Percentiles rank a stretch among this genome's conserved stretches.
Evolutionary conservation across 257 asterid genomes (phyloP).

Genomic region (Fraxinus pennsylvanica): DNA sequence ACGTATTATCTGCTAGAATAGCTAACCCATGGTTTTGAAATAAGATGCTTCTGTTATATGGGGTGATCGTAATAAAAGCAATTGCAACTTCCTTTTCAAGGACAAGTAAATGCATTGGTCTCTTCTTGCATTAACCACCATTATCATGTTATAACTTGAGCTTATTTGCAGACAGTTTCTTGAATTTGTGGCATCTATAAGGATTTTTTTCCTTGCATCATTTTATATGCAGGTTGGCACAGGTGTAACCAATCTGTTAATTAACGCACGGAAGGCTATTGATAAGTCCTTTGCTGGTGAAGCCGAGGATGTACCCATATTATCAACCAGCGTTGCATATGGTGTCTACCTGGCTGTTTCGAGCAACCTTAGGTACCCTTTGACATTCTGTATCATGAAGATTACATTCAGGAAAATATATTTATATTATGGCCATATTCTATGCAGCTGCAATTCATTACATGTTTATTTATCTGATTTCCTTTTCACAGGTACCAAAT

Average conservation of each 20-base stretch:
- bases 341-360: slow-evolving; percentile 96
- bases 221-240: slow-evolving; percentile 68
- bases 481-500: slow-evolving; percentile 70
- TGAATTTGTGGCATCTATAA: not conserved
- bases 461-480: slow-evolving; percentile 5
- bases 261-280: slow-evolving; percentile 66
- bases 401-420: not conserved
- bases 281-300: slow-evolving; percentile 81
- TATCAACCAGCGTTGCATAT: slow-evolving; percentile 77
- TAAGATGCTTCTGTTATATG: not conserved
- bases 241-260: slow-evolving; percentile 73
- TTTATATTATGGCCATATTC: not conserved
- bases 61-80: not conserved
- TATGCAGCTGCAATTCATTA: not conserved
- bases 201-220: not conserved
- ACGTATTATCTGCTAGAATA: too few species aligned
- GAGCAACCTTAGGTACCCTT: slow-evolving; percentile 79
- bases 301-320: slow-evolving; percentile 80
- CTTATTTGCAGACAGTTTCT: not conserved
- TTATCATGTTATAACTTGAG: not conserved
- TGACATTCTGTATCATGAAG: not conserved
- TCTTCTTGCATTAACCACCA: not conserved
- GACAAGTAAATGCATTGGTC: not conserved
- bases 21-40: too few species aligned
- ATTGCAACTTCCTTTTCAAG: not conserved